Conservation (phyloP, 306 rosid species). For the Trifolium subterraneum region DNA sequence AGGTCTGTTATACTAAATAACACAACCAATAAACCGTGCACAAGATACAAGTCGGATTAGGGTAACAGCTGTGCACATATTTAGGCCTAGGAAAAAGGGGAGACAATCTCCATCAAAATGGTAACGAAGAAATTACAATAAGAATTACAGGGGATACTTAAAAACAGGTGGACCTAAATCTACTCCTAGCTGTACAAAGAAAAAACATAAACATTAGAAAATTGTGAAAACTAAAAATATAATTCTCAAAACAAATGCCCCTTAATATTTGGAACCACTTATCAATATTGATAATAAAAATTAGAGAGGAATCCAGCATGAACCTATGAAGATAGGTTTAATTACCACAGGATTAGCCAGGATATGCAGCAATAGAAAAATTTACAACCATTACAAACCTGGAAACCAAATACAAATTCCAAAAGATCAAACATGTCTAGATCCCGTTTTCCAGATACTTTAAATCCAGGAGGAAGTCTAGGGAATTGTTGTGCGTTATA, state of each 20-base stretch:
- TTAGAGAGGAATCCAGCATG: not conserved
- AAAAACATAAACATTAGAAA: not conserved
- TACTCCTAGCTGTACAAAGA: not conserved
- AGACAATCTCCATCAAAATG: not conserved
- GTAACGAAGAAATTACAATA: not conserved
- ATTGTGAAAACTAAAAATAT: slow-evolving; percentile 9
- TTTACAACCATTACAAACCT: slow-evolving; percentile 60
- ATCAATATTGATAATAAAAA: slow-evolving; percentile 3
- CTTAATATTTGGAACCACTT: slow-evolving; percentile 2
- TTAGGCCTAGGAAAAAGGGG: not conserved
- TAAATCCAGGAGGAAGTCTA: slow-evolving; percentile 74
- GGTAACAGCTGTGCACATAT: too few relatives aligned
- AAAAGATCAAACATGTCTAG: slow-evolving; percentile 93
- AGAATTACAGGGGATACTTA: not conserved
- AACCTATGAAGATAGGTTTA: slow-evolving; percentile 8
- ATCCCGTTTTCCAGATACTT: slow-evolving; percentile 72
- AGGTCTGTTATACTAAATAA: not conserved
- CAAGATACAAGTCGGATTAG: too few relatives aligned
- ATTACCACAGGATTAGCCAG: slow-evolving; percentile 20
- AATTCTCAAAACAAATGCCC: slow-evolving; percentile 11
- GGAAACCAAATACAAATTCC: slow-evolving; percentile 90
- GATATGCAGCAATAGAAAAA: slow-evolving; percentile 36
- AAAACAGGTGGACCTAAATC: slow-evolving; percentile 1
- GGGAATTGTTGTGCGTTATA: slow-evolving; percentile 81
- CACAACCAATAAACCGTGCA: too few relatives aligned